Evolutionary conservation across 202 grass and related monocot genomes (phyloP).

Genomic region (Dendrocalamus latiflorus): DNA sequence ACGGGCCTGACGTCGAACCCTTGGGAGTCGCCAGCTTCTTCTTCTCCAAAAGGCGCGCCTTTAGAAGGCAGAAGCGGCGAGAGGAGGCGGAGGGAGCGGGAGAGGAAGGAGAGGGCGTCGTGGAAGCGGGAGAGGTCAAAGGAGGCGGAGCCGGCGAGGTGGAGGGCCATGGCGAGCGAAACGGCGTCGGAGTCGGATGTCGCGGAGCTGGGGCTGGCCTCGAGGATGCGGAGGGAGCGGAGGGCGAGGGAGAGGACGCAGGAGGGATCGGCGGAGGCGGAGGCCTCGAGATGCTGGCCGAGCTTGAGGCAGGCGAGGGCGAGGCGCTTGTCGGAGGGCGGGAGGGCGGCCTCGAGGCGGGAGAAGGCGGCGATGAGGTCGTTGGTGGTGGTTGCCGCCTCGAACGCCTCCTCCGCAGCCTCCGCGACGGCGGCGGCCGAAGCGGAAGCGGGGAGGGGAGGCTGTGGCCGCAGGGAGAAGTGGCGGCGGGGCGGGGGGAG

Average conservation of each 20-base stretch:
- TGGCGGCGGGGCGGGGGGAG: constrained; percentile 21
- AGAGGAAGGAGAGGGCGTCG: constrained; percentile 76
- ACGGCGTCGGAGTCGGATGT: constrained; percentile 37
- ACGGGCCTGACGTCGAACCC: constrained; percentile 74
- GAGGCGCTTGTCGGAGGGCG: too few relatives aligned
- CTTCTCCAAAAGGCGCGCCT: background rate
- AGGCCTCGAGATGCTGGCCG: constrained; percentile 82
- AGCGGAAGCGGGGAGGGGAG: constrained; percentile 3
- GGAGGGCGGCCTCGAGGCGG: constrained; percentile 47
- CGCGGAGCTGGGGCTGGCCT: background rate
- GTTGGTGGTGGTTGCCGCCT: constrained; percentile 49
- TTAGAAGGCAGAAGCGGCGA: constrained; percentile 21
- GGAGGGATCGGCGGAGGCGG: constrained; percentile 23
- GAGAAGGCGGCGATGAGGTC: constrained; percentile 58
- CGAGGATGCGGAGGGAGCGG: constrained; percentile 35
- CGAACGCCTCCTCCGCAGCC: constrained; percentile 54
- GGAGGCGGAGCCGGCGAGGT: constrained; percentile 70
- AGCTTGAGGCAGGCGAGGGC: constrained; percentile 77
- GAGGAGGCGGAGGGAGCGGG: constrained; percentile 64
- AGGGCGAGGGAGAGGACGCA: constrained; percentile 40
- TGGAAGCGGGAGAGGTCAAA: constrained; percentile 79
- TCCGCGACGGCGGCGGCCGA: background rate
- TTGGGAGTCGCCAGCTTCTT: constrained; percentile 1
- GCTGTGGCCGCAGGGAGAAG: constrained; percentile 14
- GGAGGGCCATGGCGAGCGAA: constrained; percentile 89